Conservation (phyloP, 140 eudicot genomes). For the Anethum foeniculum region DNA sequence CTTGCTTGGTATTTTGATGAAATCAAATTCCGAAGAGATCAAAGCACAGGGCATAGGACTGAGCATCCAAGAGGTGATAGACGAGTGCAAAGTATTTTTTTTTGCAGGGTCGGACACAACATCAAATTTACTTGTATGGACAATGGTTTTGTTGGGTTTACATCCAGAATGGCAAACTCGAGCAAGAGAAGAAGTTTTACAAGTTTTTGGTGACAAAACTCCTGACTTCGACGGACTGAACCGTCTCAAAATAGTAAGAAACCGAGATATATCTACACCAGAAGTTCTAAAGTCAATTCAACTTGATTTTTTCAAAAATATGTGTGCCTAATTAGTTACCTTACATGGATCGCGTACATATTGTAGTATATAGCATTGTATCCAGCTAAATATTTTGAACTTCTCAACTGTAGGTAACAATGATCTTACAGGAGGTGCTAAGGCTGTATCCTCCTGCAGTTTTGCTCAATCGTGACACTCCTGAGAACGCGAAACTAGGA, state of each 20-base stretch:
- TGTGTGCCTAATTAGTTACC: too few relatives aligned
- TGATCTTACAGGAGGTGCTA: slow-evolving; percentile 15
- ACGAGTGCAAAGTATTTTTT: slow-evolving; percentile 7
- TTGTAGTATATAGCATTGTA: neutral
- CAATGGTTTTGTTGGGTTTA: slow-evolving; percentile 6
- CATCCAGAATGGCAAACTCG: slow-evolving; percentile 16
- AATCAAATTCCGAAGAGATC: slow-evolving; percentile 7
- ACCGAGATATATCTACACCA: neutral
- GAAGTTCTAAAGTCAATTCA: neutral
- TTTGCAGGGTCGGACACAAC: slow-evolving; percentile 10
- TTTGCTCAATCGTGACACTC: slow-evolving; percentile 1
- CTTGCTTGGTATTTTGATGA: neutral
- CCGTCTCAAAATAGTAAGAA: slow-evolving; percentile 11
- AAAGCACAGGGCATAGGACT: slow-evolving; percentile 7
- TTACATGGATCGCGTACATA: too few relatives aligned
- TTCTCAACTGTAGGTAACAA: slow-evolving; percentile 9
- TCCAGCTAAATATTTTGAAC: neutral
- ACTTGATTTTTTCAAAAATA: too few relatives aligned
- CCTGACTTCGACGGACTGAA: neutral
- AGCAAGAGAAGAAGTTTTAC: slow-evolving; percentile 12
- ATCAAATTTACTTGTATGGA: slow-evolving; percentile 10
- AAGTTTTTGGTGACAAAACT: neutral
- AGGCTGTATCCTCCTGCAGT: slow-evolving; percentile 7
- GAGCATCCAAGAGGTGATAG: slow-evolving; percentile 7
- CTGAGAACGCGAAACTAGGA: slow-evolving; percentile 9